phyloP scores from a whole-genome alignment of 495 filamentous ascomycete genomes.

The Neurospora cerealis region DNA sequence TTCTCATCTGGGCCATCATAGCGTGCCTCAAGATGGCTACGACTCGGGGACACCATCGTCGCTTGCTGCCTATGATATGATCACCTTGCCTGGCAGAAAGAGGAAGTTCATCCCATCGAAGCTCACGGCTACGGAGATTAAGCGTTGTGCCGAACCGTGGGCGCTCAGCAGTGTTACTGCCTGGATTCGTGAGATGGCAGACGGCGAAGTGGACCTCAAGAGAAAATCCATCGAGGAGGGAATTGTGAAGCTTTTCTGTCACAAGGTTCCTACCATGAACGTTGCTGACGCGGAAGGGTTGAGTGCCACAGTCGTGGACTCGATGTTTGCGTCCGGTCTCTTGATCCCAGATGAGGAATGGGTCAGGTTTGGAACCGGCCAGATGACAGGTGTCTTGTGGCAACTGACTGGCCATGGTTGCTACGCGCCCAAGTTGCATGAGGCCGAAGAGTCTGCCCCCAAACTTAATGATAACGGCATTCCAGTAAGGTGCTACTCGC shows the following conservation, averaged over 20 bases:
- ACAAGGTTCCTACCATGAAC: constrained; percentile 98
- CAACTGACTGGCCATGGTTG: constrained; percentile 91
- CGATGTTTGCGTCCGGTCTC: constrained; percentile 71
- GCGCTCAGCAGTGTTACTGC: constrained; percentile 76
- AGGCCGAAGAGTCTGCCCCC: constrained; percentile 42
- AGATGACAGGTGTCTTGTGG: constrained; percentile 78
- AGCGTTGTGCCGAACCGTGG: constrained; percentile 84
- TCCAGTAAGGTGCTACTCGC: constrained; percentile 79
- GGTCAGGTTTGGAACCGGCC: constrained; percentile 77
- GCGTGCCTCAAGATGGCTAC: constrained; percentile 37
- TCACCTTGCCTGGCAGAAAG: constrained; percentile 58
- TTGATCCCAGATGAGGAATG: constrained; percentile 91
- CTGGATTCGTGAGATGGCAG: constrained; percentile 83
- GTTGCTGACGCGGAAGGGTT: constrained; percentile 91
- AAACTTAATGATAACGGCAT: constrained; percentile 31
- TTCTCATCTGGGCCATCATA: constrained; percentile 35
- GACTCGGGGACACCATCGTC: constrained; percentile 42
- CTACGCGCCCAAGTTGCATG: constrained; percentile 76
- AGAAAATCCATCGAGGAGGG: constrained; percentile 75
- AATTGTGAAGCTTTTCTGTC: constrained; percentile 81
- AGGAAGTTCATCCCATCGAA: constrained; percentile 84
- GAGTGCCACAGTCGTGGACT: constrained; percentile 63
- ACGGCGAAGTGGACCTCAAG: constrained; percentile 74
- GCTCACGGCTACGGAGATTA: constrained; percentile 73
- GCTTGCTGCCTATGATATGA: constrained; percentile 54